Percentiles rank a stretch among this genome's conserved stretches.
Conservation (phyloP, 1,139 yeast species). For the Trichomonascaceae sp. region DNA sequence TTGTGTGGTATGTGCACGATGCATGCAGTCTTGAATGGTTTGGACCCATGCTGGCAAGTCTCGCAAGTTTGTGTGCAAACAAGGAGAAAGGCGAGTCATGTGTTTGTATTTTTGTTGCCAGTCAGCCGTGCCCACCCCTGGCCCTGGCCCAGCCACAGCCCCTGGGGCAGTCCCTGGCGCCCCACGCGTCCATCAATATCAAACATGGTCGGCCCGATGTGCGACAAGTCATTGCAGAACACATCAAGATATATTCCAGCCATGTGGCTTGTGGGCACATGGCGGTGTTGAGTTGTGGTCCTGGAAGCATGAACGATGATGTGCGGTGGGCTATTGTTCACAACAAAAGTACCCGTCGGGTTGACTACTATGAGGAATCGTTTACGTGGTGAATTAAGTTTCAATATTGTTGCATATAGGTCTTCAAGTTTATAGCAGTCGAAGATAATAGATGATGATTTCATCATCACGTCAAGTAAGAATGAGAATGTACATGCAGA, state of each 20-base stretch:
- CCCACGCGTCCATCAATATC: neutral
- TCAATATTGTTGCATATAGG: too few species aligned
- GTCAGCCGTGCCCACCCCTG: too few species aligned
- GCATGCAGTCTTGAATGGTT: constrained; percentile 9
- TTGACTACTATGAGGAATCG: constrained; percentile 33
- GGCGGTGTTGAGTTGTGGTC: constrained; percentile 33
- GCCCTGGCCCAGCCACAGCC: too few species aligned
- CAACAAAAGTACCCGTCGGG: constrained; percentile 19
- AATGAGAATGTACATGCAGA: too few species aligned
- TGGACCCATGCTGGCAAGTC: constrained; percentile 6
- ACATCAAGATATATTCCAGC: constrained; percentile 15
- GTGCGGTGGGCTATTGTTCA: constrained; percentile 25
- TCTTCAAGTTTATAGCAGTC: too few species aligned
- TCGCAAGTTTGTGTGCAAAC: too few species aligned
- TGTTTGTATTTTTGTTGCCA: neutral
- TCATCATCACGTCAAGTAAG: too few species aligned
- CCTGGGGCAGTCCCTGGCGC: neutral
- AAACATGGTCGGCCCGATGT: constrained; percentile 29
- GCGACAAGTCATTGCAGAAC: constrained; percentile 23
- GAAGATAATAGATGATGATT: too few species aligned
- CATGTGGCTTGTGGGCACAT: constrained; percentile 21
- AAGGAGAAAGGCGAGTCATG: too few species aligned
- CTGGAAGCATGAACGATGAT: constrained; percentile 28
- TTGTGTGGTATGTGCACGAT: constrained; percentile 10
- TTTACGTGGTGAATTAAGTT: constrained; percentile 30